These are phyloP conservation scores for Clitopilus passeckerianus DNA, from an alignment of 768 basidiomycete species.

Conservation along the genomic window DNA sequence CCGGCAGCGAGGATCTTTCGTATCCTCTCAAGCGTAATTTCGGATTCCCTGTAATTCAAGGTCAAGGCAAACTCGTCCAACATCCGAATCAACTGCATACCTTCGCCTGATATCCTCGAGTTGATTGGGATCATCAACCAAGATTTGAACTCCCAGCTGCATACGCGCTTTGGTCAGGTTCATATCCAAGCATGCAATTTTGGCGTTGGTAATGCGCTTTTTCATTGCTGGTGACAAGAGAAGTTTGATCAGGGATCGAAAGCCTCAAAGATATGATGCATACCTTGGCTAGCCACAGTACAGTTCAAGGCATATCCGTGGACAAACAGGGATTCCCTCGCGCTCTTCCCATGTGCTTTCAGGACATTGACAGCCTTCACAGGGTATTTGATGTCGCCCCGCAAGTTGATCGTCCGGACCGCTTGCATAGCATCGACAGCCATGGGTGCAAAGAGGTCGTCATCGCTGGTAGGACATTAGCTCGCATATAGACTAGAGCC, in stretches of 20 bases:
- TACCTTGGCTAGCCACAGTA: constrained; percentile 98
- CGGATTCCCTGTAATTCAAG: constrained; percentile 69
- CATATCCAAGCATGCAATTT: constrained; percentile 98
- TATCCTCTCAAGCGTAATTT: constrained; percentile 93
- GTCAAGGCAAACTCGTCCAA: not conserved
- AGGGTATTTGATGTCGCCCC: constrained; percentile 97
- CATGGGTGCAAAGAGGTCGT: constrained; percentile 97
- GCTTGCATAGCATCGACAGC: constrained; percentile 98
- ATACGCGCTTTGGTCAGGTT: constrained; percentile 95
- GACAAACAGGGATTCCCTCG: constrained; percentile 91
- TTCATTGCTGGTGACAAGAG: constrained; percentile 76
- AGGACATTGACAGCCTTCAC: constrained; percentile 98
- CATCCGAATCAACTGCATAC: constrained; percentile 34
- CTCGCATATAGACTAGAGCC: not conserved
- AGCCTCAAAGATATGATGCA: constrained; percentile 10
- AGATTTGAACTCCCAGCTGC: constrained; percentile 96
- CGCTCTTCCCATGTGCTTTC: constrained; percentile 95
- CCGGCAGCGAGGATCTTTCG: constrained; percentile 94
- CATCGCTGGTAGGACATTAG: constrained; percentile 57
- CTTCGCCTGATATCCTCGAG: constrained; percentile 94
- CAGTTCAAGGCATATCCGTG: constrained; percentile 98
- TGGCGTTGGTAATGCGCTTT: constrained; percentile 86
- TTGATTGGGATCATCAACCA: constrained; percentile 95
- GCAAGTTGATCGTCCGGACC: constrained; percentile 88
- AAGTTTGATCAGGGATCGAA: not conserved